These are phyloP conservation scores for Beauveria sp. DNA, from an alignment of 2,329 filamentous ascomycete species.

Conservation along the genomic window DNA sequence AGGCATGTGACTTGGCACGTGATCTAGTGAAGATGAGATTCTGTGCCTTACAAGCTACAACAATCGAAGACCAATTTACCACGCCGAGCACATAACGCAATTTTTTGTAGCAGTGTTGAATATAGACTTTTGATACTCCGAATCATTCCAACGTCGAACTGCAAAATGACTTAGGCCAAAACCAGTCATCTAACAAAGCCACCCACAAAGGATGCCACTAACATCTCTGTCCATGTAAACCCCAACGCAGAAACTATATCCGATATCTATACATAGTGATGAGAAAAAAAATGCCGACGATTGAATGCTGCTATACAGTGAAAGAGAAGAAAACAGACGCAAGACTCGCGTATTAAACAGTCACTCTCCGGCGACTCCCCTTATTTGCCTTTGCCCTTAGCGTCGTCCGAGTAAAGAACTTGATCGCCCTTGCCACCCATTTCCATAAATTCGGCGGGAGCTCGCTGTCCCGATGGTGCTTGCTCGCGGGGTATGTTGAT, in stretches of 20 bases:
- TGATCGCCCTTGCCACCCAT: slow-evolving; percentile 84
- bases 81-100: too few relatives aligned
- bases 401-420: slow-evolving; percentile 62
- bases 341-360: neutral
- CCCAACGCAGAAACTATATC: neutral
- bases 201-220: neutral
- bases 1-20: slow-evolving; percentile 20
- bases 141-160: slow-evolving; percentile 1
- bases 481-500: slow-evolving; percentile 46
- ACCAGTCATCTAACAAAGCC: neutral
- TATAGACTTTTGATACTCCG: slow-evolving; percentile 8
- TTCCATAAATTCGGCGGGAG: slow-evolving; percentile 69
- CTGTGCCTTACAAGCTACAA: neutral
- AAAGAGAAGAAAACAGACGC: neutral
- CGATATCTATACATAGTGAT: slow-evolving; percentile 8
- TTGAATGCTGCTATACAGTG: slow-evolving; percentile 1
- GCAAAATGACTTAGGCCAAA: neutral
- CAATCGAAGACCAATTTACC: neutral
- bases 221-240: neutral
- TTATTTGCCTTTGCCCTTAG: slow-evolving; percentile 19
- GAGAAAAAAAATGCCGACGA: neutral
- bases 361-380: slow-evolving; percentile 4
- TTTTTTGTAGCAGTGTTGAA: neutral
- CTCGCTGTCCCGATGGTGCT: slow-evolving; percentile 58
- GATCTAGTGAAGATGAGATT: neutral